phyloP scores from a whole-genome alignment of 768 basidiomycete genomes.

The Podaxis sp. region DNA sequence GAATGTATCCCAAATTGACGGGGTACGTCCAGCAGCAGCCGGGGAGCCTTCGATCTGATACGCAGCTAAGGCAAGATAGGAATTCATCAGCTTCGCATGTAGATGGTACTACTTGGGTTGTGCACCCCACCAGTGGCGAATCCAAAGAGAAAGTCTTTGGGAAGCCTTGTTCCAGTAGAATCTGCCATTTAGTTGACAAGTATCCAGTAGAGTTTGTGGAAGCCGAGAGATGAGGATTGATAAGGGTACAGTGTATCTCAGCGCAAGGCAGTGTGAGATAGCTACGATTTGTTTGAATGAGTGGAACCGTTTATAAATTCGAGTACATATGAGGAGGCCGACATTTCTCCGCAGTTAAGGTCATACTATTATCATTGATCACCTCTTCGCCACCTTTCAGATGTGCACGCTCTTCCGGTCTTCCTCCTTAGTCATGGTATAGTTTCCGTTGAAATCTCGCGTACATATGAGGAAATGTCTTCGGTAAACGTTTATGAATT shows the following conservation, averaged over 20 bases:
- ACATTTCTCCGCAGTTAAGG: neutral
- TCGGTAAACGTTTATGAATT: too few species aligned
- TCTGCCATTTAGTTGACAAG: neutral
- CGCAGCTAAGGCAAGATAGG: conserved; percentile 35
- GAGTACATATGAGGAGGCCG: neutral
- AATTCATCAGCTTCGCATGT: neutral
- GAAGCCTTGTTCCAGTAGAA: conserved; percentile 15
- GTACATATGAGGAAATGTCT: too few species aligned
- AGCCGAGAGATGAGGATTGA: neutral
- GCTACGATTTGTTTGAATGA: neutral
- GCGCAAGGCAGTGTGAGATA: neutral
- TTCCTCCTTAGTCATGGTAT: too few species aligned
- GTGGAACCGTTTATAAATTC: neutral
- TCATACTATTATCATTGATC: neutral
- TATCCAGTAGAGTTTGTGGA: neutral
- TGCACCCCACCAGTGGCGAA: conserved; percentile 27
- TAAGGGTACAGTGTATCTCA: neutral
- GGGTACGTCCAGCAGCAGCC: conserved; percentile 48
- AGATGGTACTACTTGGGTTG: neutral
- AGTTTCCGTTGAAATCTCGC: too few species aligned
- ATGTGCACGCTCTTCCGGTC: too few species aligned
- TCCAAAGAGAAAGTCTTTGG: conserved; percentile 29
- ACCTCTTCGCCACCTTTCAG: too few species aligned
- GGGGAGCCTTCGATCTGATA: conserved; percentile 76
- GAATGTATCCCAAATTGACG: conserved; percentile 74